Conservation (phyloP, 2,329 filamentous ascomycete species). For the Aspergillus arachidicola region DNA sequence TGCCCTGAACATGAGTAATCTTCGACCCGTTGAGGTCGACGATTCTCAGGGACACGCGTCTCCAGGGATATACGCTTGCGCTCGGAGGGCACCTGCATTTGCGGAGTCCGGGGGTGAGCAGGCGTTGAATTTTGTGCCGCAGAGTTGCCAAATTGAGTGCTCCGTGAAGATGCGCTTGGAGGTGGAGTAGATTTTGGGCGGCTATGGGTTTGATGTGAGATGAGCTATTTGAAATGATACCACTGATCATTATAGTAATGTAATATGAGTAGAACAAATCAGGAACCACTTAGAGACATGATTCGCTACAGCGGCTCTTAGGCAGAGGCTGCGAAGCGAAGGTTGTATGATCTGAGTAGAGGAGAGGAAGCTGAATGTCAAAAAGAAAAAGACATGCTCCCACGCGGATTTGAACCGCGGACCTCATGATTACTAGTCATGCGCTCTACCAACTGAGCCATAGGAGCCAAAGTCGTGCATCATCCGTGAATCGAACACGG, state of each 20-base stretch:
- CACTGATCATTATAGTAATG: too few species aligned
- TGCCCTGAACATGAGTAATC: background rate
- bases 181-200: background rate
- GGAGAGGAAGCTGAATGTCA: too few species aligned
- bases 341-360: too few species aligned
- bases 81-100: background rate
- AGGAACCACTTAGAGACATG: too few species aligned
- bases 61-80: background rate
- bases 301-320: too few species aligned
- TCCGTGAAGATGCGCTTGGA: slow-evolving; percentile 4
- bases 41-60: background rate
- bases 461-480: slow-evolving; percentile 29
- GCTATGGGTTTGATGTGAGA: background rate
- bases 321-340: too few species aligned
- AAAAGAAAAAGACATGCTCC: background rate
- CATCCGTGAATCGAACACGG: slow-evolving; percentile 50
- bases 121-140: background rate
- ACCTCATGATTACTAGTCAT: slow-evolving; percentile 6
- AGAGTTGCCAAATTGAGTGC: background rate
- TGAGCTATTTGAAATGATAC: background rate
- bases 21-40: background rate
- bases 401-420: slow-evolving; percentile 5
- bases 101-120: background rate
- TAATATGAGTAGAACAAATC: too few species aligned
- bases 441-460: slow-evolving; percentile 6